phyloP scores from a whole-genome alignment of 2,329 filamentous ascomycete species.

The Aureobasidium pullulans region DNA sequence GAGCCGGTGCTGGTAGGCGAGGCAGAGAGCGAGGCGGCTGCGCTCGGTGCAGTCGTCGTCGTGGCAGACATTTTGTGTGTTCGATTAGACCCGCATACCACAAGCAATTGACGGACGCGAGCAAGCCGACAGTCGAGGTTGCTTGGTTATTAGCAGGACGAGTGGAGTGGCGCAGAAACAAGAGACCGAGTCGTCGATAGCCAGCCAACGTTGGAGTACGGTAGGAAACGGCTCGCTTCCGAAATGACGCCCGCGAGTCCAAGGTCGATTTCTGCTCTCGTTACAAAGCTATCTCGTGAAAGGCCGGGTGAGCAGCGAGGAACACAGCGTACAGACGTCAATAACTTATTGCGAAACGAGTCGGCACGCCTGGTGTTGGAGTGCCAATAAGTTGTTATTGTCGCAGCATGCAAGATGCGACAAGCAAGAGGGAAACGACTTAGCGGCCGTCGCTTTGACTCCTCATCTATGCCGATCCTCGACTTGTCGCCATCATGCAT shows the following conservation, averaged over 20 bases:
- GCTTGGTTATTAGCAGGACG: not conserved
- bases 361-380: not conserved
- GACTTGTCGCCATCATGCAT: constrained; percentile 1
- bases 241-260: not conserved
- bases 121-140: not conserved
- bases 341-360: not conserved
- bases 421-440: not conserved
- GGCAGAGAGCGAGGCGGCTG: constrained; percentile 16
- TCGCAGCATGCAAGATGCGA: not conserved
- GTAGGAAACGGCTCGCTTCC: constrained; percentile 1
- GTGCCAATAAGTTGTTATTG: not conserved
- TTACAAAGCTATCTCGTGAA: not conserved
- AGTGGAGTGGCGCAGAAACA: not conserved
- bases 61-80: constrained; percentile 9
- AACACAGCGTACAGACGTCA: not conserved
- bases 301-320: not conserved
- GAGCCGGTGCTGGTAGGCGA: constrained; percentile 19
- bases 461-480: not conserved
- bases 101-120: not conserved
- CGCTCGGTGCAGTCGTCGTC: constrained; percentile 2
- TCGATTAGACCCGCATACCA: constrained; percentile 4
- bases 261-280: not conserved
- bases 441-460: not conserved
- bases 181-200: not conserved
- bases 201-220: not conserved